A percentile compares a stretch with the other conserved stretches of the same genome.
Evolutionary conservation across 768 basidiomycete genomes (phyloP).

Genomic region (Pisolithus microcarpus): DNA sequence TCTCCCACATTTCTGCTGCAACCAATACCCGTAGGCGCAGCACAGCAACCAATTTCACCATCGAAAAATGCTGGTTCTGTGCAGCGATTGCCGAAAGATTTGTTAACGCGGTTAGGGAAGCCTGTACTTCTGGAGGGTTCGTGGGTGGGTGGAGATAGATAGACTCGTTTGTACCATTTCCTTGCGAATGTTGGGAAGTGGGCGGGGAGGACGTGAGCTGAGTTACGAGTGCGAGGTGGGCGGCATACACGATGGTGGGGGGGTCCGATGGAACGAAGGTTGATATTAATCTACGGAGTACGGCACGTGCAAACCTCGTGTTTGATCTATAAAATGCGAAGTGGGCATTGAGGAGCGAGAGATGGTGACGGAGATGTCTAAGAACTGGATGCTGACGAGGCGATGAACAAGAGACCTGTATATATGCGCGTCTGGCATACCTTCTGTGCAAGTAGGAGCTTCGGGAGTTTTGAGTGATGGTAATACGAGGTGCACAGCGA

Average conservation of each 20-base stretch:
- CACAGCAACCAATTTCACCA: conserved; percentile 46
- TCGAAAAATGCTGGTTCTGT: conserved; percentile 31
- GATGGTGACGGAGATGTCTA: conserved; percentile 48
- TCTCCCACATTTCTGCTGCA: conserved; percentile 46
- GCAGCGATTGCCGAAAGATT: conserved; percentile 27
- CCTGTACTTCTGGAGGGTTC: not conserved
- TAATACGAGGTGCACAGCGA: not conserved
- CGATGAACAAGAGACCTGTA: conserved; percentile 1
- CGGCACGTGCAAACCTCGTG: conserved; percentile 53
- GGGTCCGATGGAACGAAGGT: conserved; percentile 43
- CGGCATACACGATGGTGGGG: conserved; percentile 45
- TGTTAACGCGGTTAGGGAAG: conserved; percentile 17
- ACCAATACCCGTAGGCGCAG: conserved; percentile 53
- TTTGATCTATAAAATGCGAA: conserved; percentile 39
- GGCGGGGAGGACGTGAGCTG: conserved; percentile 27
- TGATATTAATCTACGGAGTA: conserved; percentile 47
- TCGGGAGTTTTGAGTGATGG: not conserved
- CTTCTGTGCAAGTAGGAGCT: conserved; percentile 55
- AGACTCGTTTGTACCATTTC: too few relatives aligned
- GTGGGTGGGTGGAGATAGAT: not conserved
- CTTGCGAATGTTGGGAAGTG: not conserved
- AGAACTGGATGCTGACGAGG: conserved; percentile 54
- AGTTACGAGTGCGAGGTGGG: conserved; percentile 50
- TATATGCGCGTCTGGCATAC: conserved; percentile 28
- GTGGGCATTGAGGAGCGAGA: conserved; percentile 57